Conservation (phyloP, 1,284 basidiomycete genomes). For the Schizopora paradoxa region DNA sequence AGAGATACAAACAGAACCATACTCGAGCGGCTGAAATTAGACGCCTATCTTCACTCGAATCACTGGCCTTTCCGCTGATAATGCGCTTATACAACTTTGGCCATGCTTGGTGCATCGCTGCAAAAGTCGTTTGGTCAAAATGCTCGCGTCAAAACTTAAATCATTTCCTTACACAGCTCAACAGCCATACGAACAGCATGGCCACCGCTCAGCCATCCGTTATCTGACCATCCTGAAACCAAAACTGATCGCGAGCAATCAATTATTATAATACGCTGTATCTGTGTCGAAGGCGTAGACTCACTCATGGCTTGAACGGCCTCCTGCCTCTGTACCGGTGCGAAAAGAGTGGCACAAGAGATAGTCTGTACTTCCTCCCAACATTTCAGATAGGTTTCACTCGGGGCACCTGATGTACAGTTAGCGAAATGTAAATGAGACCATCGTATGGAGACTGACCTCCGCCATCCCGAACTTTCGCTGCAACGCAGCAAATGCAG, state of each 20-base stretch:
- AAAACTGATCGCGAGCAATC: constrained; percentile 47
- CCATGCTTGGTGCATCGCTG: constrained; percentile 88
- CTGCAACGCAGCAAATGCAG: constrained; percentile 85
- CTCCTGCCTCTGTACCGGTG: constrained; percentile 76
- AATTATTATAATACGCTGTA: constrained; percentile 13
- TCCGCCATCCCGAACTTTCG: constrained; percentile 82
- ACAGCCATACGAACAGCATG: constrained; percentile 92
- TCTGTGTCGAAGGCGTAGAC: constrained; percentile 25
- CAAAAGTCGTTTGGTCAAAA: constrained; percentile 4
- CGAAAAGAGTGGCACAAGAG: constrained; percentile 80
- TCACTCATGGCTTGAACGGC: constrained; percentile 87
- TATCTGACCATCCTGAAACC: constrained; percentile 86
- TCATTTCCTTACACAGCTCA: constrained; percentile 63
- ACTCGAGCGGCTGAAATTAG: constrained; percentile 77
- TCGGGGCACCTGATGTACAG: constrained; percentile 45
- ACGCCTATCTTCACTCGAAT: constrained; percentile 64
- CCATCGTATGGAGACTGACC: constrained; percentile 37
- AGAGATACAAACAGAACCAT: constrained; percentile 89
- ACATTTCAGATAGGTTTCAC: constrained; percentile 60
- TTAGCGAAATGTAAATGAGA: constrained; percentile 10
- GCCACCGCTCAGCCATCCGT: constrained; percentile 86
- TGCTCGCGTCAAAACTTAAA: constrained; percentile 11
- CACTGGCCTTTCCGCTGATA: constrained; percentile 52
- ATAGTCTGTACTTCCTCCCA: constrained; percentile 80
- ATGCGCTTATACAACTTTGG: constrained; percentile 74